Percentiles rank a stretch among this genome's conserved stretches.
These are phyloP conservation scores for Cudoniella acicularis DNA, from an alignment of 495 filamentous ascomycete species.

Conservation along the genomic window DNA sequence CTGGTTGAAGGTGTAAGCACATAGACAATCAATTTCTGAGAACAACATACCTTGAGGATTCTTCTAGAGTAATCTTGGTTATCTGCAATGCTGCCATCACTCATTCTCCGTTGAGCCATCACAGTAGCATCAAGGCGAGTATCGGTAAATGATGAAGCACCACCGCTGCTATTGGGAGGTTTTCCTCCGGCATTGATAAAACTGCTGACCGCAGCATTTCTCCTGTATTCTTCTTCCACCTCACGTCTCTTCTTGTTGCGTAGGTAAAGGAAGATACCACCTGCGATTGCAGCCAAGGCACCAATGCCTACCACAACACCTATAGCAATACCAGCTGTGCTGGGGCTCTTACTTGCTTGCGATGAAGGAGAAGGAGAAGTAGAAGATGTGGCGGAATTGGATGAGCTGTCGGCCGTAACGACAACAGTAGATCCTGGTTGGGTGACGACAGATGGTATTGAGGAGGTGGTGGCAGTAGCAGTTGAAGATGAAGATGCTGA, in stretches of 20 bases:
- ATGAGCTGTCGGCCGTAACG: slow-evolving; percentile 24
- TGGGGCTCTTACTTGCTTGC: slow-evolving; percentile 39
- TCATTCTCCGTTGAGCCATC: slow-evolving; percentile 85
- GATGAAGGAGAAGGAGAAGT: slow-evolving; percentile 16
- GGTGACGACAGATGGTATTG: slow-evolving; percentile 22
- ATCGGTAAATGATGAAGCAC: slow-evolving; percentile 65
- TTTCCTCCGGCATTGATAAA: slow-evolving; percentile 59
- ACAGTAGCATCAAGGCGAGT: slow-evolving; percentile 86
- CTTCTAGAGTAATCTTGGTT: slow-evolving; percentile 95
- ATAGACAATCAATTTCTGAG: background rate
- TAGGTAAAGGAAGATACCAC: slow-evolving; percentile 70
- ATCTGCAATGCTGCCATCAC: slow-evolving; percentile 96
- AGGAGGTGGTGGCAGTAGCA: slow-evolving; percentile 8
- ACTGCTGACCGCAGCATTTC: slow-evolving; percentile 64
- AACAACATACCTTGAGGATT: slow-evolving; percentile 76
- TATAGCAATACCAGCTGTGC: slow-evolving; percentile 75
- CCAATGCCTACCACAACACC: slow-evolving; percentile 86
- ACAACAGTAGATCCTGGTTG: slow-evolving; percentile 27
- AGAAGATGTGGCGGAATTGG: background rate
- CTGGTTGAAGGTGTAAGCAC: slow-evolving; percentile 33
- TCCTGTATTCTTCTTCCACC: slow-evolving; percentile 75
- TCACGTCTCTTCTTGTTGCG: slow-evolving; percentile 69
- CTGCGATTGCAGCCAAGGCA: slow-evolving; percentile 58
- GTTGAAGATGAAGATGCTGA: slow-evolving; percentile 17
- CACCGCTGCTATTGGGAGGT: slow-evolving; percentile 45